Base-by-base conservation (phyloP, 352 stramenopile species). In the Elongisporangium anandrum region DNA sequence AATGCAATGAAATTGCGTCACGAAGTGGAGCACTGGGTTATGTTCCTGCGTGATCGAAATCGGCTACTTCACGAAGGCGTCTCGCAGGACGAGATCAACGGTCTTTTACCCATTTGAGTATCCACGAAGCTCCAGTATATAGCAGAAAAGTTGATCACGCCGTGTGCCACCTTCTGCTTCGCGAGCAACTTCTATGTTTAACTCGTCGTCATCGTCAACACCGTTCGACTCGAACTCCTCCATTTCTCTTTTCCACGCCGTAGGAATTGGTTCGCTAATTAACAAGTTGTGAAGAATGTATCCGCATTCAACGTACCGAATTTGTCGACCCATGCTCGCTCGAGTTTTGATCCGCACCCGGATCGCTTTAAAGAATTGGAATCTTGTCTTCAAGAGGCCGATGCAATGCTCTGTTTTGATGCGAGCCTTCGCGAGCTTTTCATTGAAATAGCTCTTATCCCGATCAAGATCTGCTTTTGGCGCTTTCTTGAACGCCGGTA, bases 341-440 rank as follows among this genome's bases (percentile, higher is more conserved):
- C 56, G 60, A 24, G 34, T 59, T 57, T 73, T 60, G 1, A 69
- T 26, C 2, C 49, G 2, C 9, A 61, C 52, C 3, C 61, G 50
- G 4, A 66, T 24, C 55, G 63, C 53, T 48, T 62, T 58, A 0
- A 73, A 26, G 17, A 64, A 64, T 26, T 63, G 61, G 17, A 73
- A 69, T 0, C 61, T 53, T 50, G 62, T 62, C 20, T 66, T 73
- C 0, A 73, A 21, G 9, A 69, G 29, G 0, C 57, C 61, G 19
- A 69, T 73, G 17, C 39, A 66, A 16, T 69, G 65, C 23, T 72
- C 65, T 8, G 57, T 64, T 39, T 66, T 72, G 6, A 66, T 69
- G 1, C 65, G 38, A 26, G 34, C 22, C 2, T 55, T 63, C 4
- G 53, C 65, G 17, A 72, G 38, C 16, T 60, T 9, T 4, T 19